These are phyloP conservation scores for Claviceps sp. DNA, from an alignment of 2,329 filamentous ascomycete species.

Conservation along the genomic window DNA sequence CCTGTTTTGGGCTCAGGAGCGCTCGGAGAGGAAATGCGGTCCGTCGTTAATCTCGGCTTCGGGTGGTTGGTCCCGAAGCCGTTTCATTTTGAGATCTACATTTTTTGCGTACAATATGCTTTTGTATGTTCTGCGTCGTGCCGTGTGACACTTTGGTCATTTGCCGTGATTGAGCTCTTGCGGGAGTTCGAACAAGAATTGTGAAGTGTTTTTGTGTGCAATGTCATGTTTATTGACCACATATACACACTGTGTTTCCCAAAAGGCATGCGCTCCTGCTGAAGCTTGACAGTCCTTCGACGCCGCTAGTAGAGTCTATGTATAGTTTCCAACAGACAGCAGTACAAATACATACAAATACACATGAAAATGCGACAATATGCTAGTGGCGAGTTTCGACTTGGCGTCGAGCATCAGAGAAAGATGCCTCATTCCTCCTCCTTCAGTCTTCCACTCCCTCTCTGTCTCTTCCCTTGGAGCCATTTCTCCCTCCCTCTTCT, in stretches of 20 bases:
- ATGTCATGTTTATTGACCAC: too few species aligned
- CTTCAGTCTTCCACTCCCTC: background rate
- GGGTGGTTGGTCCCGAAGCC: slow-evolving; percentile 33
- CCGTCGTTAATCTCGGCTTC: slow-evolving; percentile 45
- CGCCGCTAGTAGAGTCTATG: background rate
- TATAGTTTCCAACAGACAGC: slow-evolving; percentile 1
- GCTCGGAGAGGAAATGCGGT: slow-evolving; percentile 34
- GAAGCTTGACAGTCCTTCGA: background rate
- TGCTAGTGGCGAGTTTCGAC: background rate
- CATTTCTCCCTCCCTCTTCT: background rate
- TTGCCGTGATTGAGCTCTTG: background rate
- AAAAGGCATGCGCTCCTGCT: too few species aligned
- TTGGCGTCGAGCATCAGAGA: background rate
- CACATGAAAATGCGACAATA: slow-evolving; percentile 10
- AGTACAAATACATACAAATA: slow-evolving; percentile 6
- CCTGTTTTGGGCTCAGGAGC: slow-evolving; percentile 22
- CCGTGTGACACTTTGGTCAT: too few species aligned
- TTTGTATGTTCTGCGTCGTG: background rate
- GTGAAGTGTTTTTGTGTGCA: too few species aligned
- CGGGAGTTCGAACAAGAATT: too few species aligned
- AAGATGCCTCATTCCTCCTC: background rate
- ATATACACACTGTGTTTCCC: too few species aligned
- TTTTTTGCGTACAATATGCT: slow-evolving; percentile 11
- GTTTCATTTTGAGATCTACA: slow-evolving; percentile 50
- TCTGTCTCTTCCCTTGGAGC: background rate